A percentile compares a stretch with the other conserved stretches of the same genome.
Conservation (phyloP, 345 rosid species). For the Brassica carinata region DNA sequence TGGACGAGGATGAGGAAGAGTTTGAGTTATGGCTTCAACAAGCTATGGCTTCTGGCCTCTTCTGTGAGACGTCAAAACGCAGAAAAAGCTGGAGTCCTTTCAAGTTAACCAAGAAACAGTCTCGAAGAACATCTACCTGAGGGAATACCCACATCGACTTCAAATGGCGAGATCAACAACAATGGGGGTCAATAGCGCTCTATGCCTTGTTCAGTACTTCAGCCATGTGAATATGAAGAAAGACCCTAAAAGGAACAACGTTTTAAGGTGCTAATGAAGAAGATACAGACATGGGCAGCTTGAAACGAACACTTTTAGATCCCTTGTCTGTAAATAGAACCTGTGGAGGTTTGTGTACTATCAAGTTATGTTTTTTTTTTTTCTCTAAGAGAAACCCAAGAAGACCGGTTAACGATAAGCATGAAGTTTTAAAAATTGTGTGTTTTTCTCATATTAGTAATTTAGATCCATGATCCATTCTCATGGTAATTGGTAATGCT, state of each 20-base stretch:
- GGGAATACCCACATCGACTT: constrained; percentile 1
- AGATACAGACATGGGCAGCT: not conserved
- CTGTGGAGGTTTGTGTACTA: not conserved
- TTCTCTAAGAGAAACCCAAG: constrained; percentile 23
- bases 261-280: constrained; percentile 10
- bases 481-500: not conserved
- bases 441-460: not conserved
- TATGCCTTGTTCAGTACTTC: not conserved
- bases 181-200: not conserved
- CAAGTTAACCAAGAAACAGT: constrained; percentile 75
- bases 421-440: not conserved
- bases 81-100: constrained; percentile 97
- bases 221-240: not conserved
- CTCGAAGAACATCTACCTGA: constrained; percentile 77
- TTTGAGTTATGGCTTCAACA: constrained; percentile 90
- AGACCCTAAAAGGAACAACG: not conserved
- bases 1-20: constrained; percentile 85
- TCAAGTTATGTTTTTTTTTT: not conserved
- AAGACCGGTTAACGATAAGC: not conserved
- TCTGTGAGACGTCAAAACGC: constrained; percentile 81
- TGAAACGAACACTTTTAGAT: constrained; percentile 5
- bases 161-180: constrained; percentile 7
- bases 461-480: constrained; percentile 6
- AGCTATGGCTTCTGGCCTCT: constrained; percentile 85
- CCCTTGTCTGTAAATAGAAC: constrained; percentile 25